Conservation (phyloP, 306 rosid genomes). For the Sesbania bispinosa region DNA sequence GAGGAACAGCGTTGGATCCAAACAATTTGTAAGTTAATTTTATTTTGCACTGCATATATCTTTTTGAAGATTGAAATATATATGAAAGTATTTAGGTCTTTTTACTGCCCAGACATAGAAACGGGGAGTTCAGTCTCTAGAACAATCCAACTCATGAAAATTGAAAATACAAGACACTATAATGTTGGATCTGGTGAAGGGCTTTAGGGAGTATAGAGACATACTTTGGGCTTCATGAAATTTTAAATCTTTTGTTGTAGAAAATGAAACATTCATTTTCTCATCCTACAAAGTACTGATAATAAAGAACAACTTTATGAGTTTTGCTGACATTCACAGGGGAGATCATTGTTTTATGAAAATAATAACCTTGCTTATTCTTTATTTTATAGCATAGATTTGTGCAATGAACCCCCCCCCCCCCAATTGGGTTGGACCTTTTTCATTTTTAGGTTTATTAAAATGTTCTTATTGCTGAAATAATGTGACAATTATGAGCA, state of each 20-base stretch:
- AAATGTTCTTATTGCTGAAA: not conserved
- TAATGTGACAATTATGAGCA: not conserved
- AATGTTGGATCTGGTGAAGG: conserved; percentile 7
- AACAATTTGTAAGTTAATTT: conserved; percentile 75
- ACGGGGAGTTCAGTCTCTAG: conserved; percentile 2
- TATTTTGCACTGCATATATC: not conserved
- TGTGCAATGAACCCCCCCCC: too few relatives aligned
- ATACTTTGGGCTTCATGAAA: not conserved
- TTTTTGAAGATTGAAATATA: conserved; percentile 3
- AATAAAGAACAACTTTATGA: not conserved
- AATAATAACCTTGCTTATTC: too few relatives aligned
- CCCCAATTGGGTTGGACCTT: too few relatives aligned
- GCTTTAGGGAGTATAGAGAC: conserved; percentile 1
- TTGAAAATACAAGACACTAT: not conserved
- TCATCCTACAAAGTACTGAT: not conserved
- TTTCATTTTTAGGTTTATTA: not conserved
- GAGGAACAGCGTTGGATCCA: conserved; percentile 85
- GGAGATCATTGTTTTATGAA: too few relatives aligned
- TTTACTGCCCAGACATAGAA: not conserved
- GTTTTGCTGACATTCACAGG: too few relatives aligned
- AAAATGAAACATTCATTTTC: not conserved
- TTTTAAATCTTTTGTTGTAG: not conserved
- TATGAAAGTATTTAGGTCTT: conserved; percentile 4
- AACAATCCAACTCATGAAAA: conserved; percentile 5
- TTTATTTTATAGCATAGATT: too few relatives aligned